A percentile compares a stretch with the other conserved stretches of the same genome.
Conservation (phyloP, 2,329 filamentous ascomycete genomes). For the Fusarium nurragi region DNA sequence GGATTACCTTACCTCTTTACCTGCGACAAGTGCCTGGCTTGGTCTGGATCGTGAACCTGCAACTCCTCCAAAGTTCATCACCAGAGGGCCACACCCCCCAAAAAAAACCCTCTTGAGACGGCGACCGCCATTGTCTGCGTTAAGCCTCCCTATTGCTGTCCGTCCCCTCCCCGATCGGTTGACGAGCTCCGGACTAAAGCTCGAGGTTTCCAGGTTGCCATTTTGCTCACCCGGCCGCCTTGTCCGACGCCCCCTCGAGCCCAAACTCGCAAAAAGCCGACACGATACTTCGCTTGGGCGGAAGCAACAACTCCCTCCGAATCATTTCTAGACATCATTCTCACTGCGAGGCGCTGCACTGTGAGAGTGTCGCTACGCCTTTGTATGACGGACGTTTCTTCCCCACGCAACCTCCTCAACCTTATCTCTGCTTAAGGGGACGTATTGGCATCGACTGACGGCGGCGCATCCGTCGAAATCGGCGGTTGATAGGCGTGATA, state of each 20-base stretch:
- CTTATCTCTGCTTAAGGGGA: conserved; percentile 35
- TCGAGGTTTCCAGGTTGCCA: conserved; percentile 29
- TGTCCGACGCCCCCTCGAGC: conserved; percentile 32
- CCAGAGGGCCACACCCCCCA: conserved; percentile 27
- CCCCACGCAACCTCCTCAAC: conserved; percentile 26
- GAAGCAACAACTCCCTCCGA: conserved; percentile 22
- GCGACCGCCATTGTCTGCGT: conserved; percentile 37
- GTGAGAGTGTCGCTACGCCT: conserved; percentile 26
- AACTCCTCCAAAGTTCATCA: conserved; percentile 39
- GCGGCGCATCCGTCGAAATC: conserved; percentile 48
- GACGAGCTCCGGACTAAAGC: conserved; percentile 31
- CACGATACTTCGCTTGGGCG: conserved; percentile 33
- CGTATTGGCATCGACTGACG: conserved; percentile 46
- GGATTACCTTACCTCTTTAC: conserved; percentile 34
- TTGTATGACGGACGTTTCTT: conserved; percentile 16
- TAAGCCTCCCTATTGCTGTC: conserved; percentile 15
- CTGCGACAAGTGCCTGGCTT: conserved; percentile 35
- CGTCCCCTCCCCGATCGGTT: conserved; percentile 23
- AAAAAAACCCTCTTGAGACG: conserved; percentile 30
- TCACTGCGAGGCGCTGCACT: conserved; percentile 20
- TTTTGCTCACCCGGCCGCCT: conserved; percentile 28
- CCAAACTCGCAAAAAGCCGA: conserved; percentile 38
- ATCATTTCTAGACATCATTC: conserved; percentile 19
- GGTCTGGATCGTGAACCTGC: conserved; percentile 44
- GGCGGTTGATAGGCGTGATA: conserved; percentile 41